Evolutionary conservation across 306 rosid species (phyloP), one percentile per base, ranked within the genome.

Genomic region (Parietaria judaica): DNA sequence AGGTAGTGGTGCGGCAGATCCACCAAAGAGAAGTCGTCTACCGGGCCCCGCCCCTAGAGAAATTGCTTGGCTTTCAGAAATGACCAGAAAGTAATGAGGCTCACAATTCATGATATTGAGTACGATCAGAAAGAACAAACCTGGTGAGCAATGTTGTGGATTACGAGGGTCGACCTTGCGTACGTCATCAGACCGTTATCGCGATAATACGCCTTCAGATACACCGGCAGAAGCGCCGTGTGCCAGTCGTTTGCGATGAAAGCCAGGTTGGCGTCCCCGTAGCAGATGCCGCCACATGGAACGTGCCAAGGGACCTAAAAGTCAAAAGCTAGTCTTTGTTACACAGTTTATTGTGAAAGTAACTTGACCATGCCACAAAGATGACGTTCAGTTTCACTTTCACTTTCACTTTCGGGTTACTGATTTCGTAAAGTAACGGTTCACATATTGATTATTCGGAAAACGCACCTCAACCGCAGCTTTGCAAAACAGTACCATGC

Each of bases 111-210:
- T 41, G 7, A 41, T 41, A 41, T 41, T 41, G 45, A 41, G 9
- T 41, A 5, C 7, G 45, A 41, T 41, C 9, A 41, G 9, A 41
- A 41, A 41, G 45, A 41, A 41, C 45, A 5, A 41, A 91, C 98
- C 98, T 94, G 99, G 82, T 88, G 80, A 61, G 99, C 99, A 67
- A 94, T 88, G 90, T 88, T 94, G 72, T 94, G 99, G 78, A 94
- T 94, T 70, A 94, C 99, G 45, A 94, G 87, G 73, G 83, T 64
- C 6, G 97, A 88, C 74, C 99, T 81, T 41, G 99, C 77, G 68
- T 49, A 88, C 47, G 1, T 44, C 99, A 94, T 94, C 63, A 94
- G 64, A 68, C 95, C 97, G 67, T 78, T 60, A 68, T 94, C 97
- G 14, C 95, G 85, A 69, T 86, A 94, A 74, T 82, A 79, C 3